A percentile compares a stretch with the other conserved stretches of the same genome.
phyloP scores from a whole-genome alignment of 192 early-diverging fungal species.

The Rhizophagus sp. region DNA sequence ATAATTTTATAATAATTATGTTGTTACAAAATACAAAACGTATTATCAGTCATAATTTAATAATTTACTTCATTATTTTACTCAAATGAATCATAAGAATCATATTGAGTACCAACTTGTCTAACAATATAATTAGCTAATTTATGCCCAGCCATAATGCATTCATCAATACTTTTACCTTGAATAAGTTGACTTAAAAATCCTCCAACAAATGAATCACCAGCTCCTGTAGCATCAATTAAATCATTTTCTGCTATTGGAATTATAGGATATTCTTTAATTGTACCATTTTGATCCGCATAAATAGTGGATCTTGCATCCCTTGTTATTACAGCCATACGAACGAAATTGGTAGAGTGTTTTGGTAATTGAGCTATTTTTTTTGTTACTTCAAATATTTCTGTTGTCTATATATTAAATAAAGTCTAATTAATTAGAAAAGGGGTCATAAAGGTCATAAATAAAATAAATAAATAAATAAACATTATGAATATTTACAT shows the following conservation, averaged over 20 bases:
- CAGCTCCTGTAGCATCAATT: slow-evolving; percentile 97
- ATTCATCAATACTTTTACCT: slow-evolving; percentile 61
- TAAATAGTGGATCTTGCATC: slow-evolving; percentile 76
- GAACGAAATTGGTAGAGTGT: slow-evolving; percentile 63
- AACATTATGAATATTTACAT: slow-evolving; percentile 18
- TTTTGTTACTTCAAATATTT: slow-evolving; percentile 81
- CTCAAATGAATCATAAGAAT: too few relatives aligned
- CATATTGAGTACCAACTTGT: slow-evolving; percentile 55
- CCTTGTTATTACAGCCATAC: slow-evolving; percentile 93
- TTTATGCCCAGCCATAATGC: slow-evolving; percentile 88
- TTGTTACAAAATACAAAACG: too few relatives aligned
- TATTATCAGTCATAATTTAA: too few relatives aligned
- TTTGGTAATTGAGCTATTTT: slow-evolving; percentile 84
- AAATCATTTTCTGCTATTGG: slow-evolving; percentile 67
- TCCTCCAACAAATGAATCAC: slow-evolving; percentile 95
- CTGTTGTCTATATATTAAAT: slow-evolving; percentile 34
- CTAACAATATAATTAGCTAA: slow-evolving; percentile 86
- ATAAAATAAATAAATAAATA: too few relatives aligned
- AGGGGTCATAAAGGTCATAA: too few relatives aligned
- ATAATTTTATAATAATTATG: too few relatives aligned
- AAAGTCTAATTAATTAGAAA: neutral
- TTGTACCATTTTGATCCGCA: slow-evolving; percentile 61
- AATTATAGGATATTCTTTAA: slow-evolving; percentile 62
- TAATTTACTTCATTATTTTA: too few relatives aligned
- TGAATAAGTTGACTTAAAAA: slow-evolving; percentile 85